phyloP scores from a whole-genome alignment of 2,329 filamentous ascomycete species.

The Penicillium paneum region DNA sequence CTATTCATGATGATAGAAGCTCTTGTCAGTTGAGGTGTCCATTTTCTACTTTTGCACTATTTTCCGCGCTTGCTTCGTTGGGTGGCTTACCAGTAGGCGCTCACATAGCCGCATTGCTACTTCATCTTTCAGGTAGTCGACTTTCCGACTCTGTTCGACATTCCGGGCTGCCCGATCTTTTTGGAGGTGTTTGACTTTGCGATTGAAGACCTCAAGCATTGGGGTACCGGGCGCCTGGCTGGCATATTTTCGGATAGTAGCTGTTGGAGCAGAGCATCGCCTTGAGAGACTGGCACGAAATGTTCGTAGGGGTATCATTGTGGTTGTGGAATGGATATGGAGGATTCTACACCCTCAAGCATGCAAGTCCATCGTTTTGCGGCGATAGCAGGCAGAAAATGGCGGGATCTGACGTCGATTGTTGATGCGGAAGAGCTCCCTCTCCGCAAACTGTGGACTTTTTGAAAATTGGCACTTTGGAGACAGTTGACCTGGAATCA shows the following conservation, averaged over 20 bases:
- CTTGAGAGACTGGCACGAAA: conserved; percentile 17
- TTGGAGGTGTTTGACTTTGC: conserved; percentile 80
- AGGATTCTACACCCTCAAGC: conserved; percentile 8
- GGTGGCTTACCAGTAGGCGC: conserved; percentile 65
- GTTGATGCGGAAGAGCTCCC: conserved; percentile 23
- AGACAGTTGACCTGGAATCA: not conserved
- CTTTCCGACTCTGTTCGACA: conserved; percentile 67
- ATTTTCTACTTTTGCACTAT: not conserved
- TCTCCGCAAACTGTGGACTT: conserved; percentile 15
- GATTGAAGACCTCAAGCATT: conserved; percentile 87
- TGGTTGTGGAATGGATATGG: conserved; percentile 1
- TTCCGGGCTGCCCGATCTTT: conserved; percentile 79
- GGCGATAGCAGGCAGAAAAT: conserved; percentile 8
- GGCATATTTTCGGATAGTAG: conserved; percentile 60
- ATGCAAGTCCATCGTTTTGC: not conserved
- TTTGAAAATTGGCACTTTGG: not conserved
- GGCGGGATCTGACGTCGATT: conserved; percentile 28
- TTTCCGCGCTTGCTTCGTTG: not conserved
- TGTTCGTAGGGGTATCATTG: conserved; percentile 19
- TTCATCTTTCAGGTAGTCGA: conserved; percentile 92
- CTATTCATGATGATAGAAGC: conserved; percentile 30
- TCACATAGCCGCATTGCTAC: conserved; percentile 82
- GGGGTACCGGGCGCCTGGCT: conserved; percentile 73
- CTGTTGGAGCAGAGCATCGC: conserved; percentile 12
- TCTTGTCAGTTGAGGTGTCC: conserved; percentile 1